Evolutionary conservation across 805 yeast species (phyloP).

Genomic region (Cyberlindnera galapagoensis): DNA sequence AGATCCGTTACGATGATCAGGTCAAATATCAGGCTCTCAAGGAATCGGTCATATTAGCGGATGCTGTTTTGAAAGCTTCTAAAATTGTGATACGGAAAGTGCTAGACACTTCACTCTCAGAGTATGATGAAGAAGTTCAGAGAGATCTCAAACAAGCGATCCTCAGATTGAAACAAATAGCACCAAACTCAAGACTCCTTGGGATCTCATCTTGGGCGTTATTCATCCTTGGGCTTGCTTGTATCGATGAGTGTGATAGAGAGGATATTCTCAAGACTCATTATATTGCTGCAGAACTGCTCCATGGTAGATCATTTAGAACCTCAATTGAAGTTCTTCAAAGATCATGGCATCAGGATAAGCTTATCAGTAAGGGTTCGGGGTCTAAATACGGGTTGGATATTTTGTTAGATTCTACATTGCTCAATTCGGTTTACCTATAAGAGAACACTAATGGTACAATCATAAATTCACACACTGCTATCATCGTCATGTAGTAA

Average conservation of each 20-base stretch:
- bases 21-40: conserved; percentile 8
- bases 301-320: conserved; percentile 8
- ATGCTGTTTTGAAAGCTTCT: conserved; percentile 14
- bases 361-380: too few relatives aligned
- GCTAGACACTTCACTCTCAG: conserved; percentile 4
- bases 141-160: conserved; percentile 6
- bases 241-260: conserved; percentile 4
- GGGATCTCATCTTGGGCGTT: conserved; percentile 8
- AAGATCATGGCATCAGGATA: conserved; percentile 9
- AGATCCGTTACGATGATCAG: conserved; percentile 5
- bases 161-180: conserved; percentile 5
- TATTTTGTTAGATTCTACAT: too few relatives aligned
- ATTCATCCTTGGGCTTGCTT: conserved; percentile 6
- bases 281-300: conserved; percentile 6
- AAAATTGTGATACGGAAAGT: conserved; percentile 14
- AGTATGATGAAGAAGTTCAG: conserved; percentile 6
- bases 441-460: too few relatives aligned
- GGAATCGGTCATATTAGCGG: conserved; percentile 15
- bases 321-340: conserved; percentile 7
- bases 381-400: too few relatives aligned
- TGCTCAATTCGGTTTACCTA: too few relatives aligned
- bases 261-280: conserved; percentile 4
- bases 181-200: conserved; percentile 5
- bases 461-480: too few relatives aligned
- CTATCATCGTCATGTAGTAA: too few relatives aligned